Conservation (phyloP, 352 stramenopile genomes). For the Globisporangium ultimum region DNA sequence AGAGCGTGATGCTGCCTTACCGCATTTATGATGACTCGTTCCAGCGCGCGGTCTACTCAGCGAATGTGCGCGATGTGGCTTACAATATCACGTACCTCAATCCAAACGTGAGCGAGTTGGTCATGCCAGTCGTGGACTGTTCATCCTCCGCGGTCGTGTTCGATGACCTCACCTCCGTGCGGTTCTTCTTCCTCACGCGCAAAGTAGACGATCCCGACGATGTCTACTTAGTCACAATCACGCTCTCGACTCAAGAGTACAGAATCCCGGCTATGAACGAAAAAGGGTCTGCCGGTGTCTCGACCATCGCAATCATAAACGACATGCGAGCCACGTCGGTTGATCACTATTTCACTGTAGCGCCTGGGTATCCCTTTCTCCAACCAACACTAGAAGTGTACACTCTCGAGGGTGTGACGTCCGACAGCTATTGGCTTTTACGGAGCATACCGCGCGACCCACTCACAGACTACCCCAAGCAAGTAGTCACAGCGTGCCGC, state of each 20-base stretch:
- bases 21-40: slow-evolving; percentile 12
- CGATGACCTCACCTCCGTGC: neutral
- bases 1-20: neutral
- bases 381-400: slow-evolving; percentile 10
- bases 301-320: slow-evolving; percentile 17
- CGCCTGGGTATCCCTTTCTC: slow-evolving; percentile 16
- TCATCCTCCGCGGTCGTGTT: neutral
- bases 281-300: slow-evolving; percentile 5
- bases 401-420: neutral
- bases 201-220: slow-evolving; percentile 9
- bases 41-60: slow-evolving; percentile 9
- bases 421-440: slow-evolving; percentile 13
- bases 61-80: slow-evolving; percentile 4
- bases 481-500: slow-evolving; percentile 8
- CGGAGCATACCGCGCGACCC: slow-evolving; percentile 9
- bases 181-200: slow-evolving; percentile 19
- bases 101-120: slow-evolving; percentile 6
- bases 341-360: slow-evolving; percentile 10
- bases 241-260: slow-evolving; percentile 20
- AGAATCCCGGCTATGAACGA: slow-evolving; percentile 5
- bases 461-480: neutral
- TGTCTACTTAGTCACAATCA: slow-evolving; percentile 16
- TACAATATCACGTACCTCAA: slow-evolving; percentile 15
- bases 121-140: slow-evolving; percentile 9
- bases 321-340: slow-evolving; percentile 10